Percentiles rank a stretch among this genome's conserved stretches.
Conservation (phyloP, 202 grass and related monocot genomes). For the Brachypodium distachyon region DNA sequence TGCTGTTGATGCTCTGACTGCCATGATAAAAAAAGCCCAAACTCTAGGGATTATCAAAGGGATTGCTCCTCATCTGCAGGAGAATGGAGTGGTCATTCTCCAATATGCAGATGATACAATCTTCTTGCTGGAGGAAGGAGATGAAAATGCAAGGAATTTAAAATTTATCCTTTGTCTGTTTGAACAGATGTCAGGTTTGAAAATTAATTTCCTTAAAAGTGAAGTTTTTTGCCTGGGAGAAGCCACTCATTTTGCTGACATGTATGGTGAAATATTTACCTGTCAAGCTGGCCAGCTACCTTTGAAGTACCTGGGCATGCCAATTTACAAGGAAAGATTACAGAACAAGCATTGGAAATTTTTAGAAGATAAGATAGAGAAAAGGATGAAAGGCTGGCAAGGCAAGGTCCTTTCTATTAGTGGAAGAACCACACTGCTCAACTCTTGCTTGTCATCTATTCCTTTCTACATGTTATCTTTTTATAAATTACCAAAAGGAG, state of each 20-base stretch:
- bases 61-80: not conserved
- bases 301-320: not conserved
- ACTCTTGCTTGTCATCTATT: not conserved
- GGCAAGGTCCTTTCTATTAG: not conserved
- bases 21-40: not conserved
- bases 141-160: not conserved
- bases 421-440: not conserved
- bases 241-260: fast-evolving
- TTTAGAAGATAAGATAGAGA: not conserved
- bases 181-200: not conserved
- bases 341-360: not conserved
- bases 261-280: not conserved
- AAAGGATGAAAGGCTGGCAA: not conserved
- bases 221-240: not conserved
- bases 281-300: not conserved
- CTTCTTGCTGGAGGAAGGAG: not conserved
- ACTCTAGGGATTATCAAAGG: no score
- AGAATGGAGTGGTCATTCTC: no score
- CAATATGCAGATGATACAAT: not conserved
- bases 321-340: not conserved
- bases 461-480: not conserved
- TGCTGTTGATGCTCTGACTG: not conserved
- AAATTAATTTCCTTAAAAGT: no score
- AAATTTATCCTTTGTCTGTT: not conserved
- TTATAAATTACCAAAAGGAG: not conserved